Percentiles rank a stretch among this genome's conserved stretches.
phyloP scores from a whole-genome alignment of 2,329 filamentous ascomycete genomes.

The Macrophomina pseudophaseolina region DNA sequence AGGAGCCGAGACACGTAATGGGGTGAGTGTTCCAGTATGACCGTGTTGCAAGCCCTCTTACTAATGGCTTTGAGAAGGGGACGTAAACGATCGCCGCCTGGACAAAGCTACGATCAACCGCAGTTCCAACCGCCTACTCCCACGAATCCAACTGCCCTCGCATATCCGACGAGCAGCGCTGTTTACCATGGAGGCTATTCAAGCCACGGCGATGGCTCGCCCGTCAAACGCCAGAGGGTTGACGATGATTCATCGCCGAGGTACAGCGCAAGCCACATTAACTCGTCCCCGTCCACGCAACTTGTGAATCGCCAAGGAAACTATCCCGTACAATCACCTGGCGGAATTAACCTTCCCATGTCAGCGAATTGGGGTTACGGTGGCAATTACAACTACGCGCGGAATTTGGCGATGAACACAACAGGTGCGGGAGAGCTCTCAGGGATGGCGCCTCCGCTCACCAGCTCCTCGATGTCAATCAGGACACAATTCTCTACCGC shows the following conservation, averaged over 20 bases:
- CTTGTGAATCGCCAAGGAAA: neutral
- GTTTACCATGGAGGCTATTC: neutral
- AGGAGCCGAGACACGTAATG: conserved; percentile 68
- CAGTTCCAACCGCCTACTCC: conserved; percentile 6
- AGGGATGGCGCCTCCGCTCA: conserved; percentile 4
- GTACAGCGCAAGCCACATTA: neutral
- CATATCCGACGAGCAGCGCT: neutral
- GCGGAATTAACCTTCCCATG: neutral
- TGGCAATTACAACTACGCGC: neutral
- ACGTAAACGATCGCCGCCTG: conserved; percentile 23
- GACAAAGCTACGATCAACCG: conserved; percentile 4
- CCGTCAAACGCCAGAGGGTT: conserved; percentile 1
- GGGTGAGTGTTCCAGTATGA: conserved; percentile 2
- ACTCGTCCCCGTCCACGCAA: conserved; percentile 6
- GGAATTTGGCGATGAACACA: neutral
- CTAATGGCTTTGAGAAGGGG: conserved; percentile 1
- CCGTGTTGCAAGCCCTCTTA: neutral
- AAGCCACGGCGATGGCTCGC: neutral
- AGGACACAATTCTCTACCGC: neutral
- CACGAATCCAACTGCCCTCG: neutral
- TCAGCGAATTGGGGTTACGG: neutral
- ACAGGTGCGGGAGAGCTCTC: neutral
- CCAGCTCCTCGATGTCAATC: neutral
- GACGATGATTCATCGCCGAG: neutral
- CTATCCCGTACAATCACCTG: conserved; percentile 2